Conservation (phyloP, 805 yeast genomes). For the Wickerhamiella alocasiicola region DNA sequence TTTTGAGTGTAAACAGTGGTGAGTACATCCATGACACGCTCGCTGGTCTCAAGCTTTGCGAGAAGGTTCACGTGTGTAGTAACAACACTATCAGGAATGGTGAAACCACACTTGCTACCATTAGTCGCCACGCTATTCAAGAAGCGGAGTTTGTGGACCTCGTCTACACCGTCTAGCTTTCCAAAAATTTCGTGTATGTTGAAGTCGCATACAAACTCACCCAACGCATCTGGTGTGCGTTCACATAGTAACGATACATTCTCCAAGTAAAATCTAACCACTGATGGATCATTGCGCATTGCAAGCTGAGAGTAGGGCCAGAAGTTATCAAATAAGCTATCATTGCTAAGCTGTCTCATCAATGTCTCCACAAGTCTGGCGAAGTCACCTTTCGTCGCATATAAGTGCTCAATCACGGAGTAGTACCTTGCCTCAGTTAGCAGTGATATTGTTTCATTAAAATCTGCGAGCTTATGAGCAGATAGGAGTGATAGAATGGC, state of each 20-base stretch:
- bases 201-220: too few relatives aligned
- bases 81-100: constrained; percentile 1
- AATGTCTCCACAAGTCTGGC: constrained; percentile 8
- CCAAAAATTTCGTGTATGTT: background rate
- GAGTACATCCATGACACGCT: constrained; percentile 18
- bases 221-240: too few relatives aligned
- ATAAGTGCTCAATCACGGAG: constrained; percentile 47
- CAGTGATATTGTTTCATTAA: constrained; percentile 36
- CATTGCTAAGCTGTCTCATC: background rate
- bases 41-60: constrained; percentile 6
- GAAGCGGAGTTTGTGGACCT: background rate
- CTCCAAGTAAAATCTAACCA: background rate
- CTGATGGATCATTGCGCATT: background rate
- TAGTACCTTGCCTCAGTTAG: constrained; percentile 45
- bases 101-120: constrained; percentile 8
- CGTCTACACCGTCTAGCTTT: constrained; percentile 5
- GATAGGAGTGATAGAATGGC: constrained; percentile 65
- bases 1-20: constrained; percentile 25
- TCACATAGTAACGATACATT: background rate
- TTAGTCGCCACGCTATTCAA: constrained; percentile 6
- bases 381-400: constrained; percentile 24
- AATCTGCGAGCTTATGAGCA: constrained; percentile 46
- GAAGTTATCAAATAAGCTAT: background rate
- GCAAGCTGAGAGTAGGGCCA: background rate
- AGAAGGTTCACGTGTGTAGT: constrained; percentile 13